These are phyloP conservation scores for Melastoma candidum DNA, from an alignment of 441 rosid species.

Conservation along the genomic window DNA sequence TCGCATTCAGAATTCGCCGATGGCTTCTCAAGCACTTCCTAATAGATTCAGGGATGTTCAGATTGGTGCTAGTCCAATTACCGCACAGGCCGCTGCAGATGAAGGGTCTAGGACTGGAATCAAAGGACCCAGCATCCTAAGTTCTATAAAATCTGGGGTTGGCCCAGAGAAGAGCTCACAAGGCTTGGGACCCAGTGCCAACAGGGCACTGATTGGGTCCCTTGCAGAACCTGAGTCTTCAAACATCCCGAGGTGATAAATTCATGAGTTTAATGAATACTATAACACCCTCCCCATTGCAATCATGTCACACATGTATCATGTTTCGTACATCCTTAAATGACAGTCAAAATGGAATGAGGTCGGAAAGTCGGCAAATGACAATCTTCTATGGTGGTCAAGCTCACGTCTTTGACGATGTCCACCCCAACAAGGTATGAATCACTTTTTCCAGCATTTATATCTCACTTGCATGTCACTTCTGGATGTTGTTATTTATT, in stretches of 20 bases:
- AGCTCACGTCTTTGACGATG: slow-evolving; percentile 98
- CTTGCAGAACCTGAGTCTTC: slow-evolving; percentile 51
- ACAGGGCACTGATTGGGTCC: slow-evolving; percentile 30
- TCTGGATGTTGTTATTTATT: no score
- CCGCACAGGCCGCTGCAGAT: slow-evolving; percentile 82
- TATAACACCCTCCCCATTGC: no score
- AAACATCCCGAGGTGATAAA: slow-evolving; percentile 47
- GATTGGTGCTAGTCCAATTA: slow-evolving; percentile 32
- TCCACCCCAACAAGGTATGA: slow-evolving; percentile 76
- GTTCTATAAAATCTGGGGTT: slow-evolving; percentile 27
- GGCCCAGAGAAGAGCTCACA: slow-evolving; percentile 34
- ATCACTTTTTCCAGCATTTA: neutral
- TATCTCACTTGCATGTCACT: no score
- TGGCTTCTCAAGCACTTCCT: slow-evolving; percentile 42
- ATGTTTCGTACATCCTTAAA: no score
- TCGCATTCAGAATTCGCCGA: slow-evolving; percentile 40
- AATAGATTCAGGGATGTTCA: slow-evolving; percentile 57
- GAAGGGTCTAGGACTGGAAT: slow-evolving; percentile 97
- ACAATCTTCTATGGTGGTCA: slow-evolving; percentile 96
- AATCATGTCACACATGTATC: no score
- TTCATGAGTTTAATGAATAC: no score
- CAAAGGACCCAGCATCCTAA: slow-evolving; percentile 61
- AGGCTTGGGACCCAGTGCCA: slow-evolving; percentile 29
- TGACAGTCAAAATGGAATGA: slow-evolving; percentile 44
- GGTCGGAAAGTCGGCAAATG: slow-evolving; percentile 65